Evolutionary conservation across 129 eudicot species (phyloP).

Genomic region (Flaveria sonorensis): DNA sequence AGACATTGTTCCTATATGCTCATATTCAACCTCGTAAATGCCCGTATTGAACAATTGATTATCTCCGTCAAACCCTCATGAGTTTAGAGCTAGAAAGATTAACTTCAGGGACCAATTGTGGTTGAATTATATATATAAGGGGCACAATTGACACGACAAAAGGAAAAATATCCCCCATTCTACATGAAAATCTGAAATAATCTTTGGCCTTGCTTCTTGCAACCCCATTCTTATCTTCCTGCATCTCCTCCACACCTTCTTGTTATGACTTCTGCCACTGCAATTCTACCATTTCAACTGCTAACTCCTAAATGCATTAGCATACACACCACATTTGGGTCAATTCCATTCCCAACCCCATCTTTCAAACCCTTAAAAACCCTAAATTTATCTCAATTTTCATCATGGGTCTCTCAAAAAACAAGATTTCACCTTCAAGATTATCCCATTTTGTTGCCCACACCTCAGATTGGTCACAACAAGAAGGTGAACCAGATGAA

Average conservation of each 20-base stretch:
- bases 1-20: no score
- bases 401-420: constrained; percentile 40
- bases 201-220: constrained; percentile 33
- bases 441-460: constrained; percentile 39
- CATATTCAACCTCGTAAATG: no score
- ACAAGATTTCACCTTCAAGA: constrained; percentile 35
- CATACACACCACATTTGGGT: constrained; percentile 22
- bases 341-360: constrained; percentile 17
- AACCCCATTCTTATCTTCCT: constrained; percentile 38
- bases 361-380: constrained; percentile 37
- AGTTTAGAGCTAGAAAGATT: not conserved
- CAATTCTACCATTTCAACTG: constrained; percentile 38
- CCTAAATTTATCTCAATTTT: constrained; percentile 13
- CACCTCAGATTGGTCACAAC: constrained; percentile 57
- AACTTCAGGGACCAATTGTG: constrained; percentile 27
- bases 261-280: constrained; percentile 43
- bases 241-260: constrained; percentile 23
- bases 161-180: not conserved
- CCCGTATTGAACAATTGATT: no score
- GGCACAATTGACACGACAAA: not conserved
- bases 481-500: constrained; percentile 39
- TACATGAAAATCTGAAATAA: constrained; percentile 1
- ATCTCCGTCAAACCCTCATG: no score
- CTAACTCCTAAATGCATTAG: constrained; percentile 35
- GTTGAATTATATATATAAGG: not conserved